Evolutionary conservation across 2,329 filamentous ascomycete species (phyloP).

Genomic region (Aspergillus novoparasiticus): DNA sequence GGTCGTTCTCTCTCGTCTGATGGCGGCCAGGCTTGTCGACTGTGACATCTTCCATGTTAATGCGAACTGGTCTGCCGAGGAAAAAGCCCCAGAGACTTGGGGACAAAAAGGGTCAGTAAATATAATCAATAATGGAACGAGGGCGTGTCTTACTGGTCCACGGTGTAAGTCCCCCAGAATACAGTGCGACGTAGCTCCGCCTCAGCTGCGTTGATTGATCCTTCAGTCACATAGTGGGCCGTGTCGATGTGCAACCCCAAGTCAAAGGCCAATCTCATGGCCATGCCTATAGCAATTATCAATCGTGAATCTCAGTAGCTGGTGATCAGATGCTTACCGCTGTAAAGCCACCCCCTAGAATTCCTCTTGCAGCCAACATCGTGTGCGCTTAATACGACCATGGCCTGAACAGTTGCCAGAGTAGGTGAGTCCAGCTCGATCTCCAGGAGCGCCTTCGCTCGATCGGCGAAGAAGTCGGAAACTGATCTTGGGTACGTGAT

Average conservation of each 20-base stretch:
- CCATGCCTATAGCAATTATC: constrained; percentile 20
- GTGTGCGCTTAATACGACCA: constrained; percentile 44
- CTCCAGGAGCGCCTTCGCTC: constrained; percentile 45
- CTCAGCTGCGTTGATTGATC: constrained; percentile 16
- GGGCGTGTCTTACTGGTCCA: constrained; percentile 9
- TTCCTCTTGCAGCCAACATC: constrained; percentile 42
- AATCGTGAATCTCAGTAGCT: background rate
- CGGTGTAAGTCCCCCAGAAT: constrained; percentile 40
- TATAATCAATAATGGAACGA: background rate
- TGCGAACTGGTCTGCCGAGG: constrained; percentile 39
- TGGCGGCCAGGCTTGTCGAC: constrained; percentile 31
- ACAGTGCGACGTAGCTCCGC: constrained; percentile 33
- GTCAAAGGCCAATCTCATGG: constrained; percentile 27
- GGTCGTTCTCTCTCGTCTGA: background rate
- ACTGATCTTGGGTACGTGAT: constrained; percentile 38
- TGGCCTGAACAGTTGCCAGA: constrained; percentile 47
- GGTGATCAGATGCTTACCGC: constrained; percentile 29
- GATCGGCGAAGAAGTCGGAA: constrained; percentile 40
- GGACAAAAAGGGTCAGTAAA: background rate
- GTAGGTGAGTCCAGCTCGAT: constrained; percentile 47
- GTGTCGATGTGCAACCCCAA: constrained; percentile 36
- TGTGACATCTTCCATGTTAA: constrained; percentile 38
- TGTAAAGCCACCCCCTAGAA: constrained; percentile 46
- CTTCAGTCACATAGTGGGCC: constrained; percentile 18
- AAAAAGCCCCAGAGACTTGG: constrained; percentile 32